Conservation (phyloP, 2,329 filamentous ascomycete species). For the Aspergillus aculeatus region DNA sequence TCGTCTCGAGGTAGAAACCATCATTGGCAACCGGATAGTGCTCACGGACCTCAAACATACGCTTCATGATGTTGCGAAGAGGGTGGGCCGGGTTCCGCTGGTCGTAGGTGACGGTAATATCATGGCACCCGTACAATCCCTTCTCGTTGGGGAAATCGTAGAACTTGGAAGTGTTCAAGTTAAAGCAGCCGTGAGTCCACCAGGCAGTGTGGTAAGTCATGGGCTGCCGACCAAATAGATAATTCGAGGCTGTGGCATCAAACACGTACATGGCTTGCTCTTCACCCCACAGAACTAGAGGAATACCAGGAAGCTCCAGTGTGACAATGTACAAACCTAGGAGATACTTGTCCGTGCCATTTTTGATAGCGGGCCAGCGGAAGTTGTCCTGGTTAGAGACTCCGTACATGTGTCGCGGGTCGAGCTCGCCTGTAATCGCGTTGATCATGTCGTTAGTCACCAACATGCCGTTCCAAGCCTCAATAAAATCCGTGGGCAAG, state of each 20-base stretch:
- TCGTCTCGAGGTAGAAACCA: slow-evolving; percentile 53
- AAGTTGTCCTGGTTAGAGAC: slow-evolving; percentile 65
- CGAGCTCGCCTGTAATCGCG: slow-evolving; percentile 54
- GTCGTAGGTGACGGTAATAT: slow-evolving; percentile 57
- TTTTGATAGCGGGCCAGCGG: slow-evolving; percentile 58
- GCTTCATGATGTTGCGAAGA: slow-evolving; percentile 58
- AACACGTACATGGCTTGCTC: slow-evolving; percentile 64
- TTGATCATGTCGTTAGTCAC: slow-evolving; percentile 60
- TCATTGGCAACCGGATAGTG: slow-evolving; percentile 59
- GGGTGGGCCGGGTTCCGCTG: slow-evolving; percentile 62
- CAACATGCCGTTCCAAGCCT: slow-evolving; percentile 56
- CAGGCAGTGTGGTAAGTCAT: slow-evolving; percentile 61
- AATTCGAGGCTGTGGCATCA: slow-evolving; percentile 63
- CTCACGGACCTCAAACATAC: slow-evolving; percentile 59
- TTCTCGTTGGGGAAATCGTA: slow-evolving; percentile 56
- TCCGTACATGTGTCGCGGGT: slow-evolving; percentile 64
- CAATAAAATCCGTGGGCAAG: slow-evolving; percentile 52
- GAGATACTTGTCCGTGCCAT: slow-evolving; percentile 57
- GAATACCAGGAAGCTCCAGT: slow-evolving; percentile 59
- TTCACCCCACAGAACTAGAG: slow-evolving; percentile 63
- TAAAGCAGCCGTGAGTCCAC: slow-evolving; percentile 64
- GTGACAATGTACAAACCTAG: slow-evolving; percentile 59
- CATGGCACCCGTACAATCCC: slow-evolving; percentile 54
- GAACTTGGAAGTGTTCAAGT: slow-evolving; percentile 55
- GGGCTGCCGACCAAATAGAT: slow-evolving; percentile 62